Evolutionary conservation across 139 green algal genomes (phyloP).

Genomic region (Chlamydomonas asymmetrica): DNA sequence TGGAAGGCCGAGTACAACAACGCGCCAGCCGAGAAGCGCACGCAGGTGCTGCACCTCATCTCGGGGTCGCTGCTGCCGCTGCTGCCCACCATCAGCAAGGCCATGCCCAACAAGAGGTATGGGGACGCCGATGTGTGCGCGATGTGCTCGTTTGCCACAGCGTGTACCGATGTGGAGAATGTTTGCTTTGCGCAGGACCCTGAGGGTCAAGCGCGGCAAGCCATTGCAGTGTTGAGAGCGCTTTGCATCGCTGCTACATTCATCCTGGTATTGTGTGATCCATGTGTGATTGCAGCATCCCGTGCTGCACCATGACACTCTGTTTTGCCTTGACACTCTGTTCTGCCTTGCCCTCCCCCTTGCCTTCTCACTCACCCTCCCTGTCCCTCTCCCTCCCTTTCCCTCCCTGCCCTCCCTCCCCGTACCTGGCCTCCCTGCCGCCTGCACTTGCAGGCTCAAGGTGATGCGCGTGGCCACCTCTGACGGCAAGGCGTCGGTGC

Average conservation of each 20-base stretch:
- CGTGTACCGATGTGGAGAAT: not conserved
- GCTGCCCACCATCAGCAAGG: conserved; percentile 33
- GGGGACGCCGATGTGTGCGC: not conserved
- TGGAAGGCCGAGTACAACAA: not conserved
- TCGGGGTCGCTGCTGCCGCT: conserved; percentile 45
- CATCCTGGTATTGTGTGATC: not conserved
- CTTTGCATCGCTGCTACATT: not conserved
- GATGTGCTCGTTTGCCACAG: too few species aligned
- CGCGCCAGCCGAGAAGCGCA: not conserved
- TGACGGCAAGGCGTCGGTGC: not conserved
- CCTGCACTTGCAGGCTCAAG: not conserved
- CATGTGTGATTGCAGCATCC: not conserved
- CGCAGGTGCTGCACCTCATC: conserved; percentile 36
- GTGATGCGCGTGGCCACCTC: conserved; percentile 8
- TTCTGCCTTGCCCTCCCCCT: too few species aligned
- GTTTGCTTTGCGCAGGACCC: not conserved
- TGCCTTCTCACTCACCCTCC: not conserved
- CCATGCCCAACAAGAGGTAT: conserved; percentile 6
- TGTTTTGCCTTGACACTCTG: not conserved
- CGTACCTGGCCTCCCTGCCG: not conserved
- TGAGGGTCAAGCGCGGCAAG: not conserved
- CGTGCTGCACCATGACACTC: not conserved
- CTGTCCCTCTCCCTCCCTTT: not conserved
- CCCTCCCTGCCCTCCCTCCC: not conserved
- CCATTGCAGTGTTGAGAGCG: not conserved